phyloP scores from a whole-genome alignment of 1,284 basidiomycete genomes.

The Trichosporon sp. region DNA sequence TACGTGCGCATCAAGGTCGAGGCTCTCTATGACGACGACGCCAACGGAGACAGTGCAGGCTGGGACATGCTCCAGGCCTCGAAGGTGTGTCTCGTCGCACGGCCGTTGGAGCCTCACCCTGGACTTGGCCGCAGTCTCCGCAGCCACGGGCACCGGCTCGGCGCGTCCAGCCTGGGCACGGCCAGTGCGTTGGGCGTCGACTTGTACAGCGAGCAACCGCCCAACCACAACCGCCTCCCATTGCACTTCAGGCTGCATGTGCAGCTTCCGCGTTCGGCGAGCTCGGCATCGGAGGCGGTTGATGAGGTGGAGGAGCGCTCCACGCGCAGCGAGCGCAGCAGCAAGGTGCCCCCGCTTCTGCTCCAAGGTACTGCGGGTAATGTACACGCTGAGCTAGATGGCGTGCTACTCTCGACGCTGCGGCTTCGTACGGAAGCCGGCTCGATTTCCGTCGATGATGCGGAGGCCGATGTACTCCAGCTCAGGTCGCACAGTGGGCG shows the following conservation, averaged over 20 bases:
- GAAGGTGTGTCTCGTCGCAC: slow-evolving; percentile 15
- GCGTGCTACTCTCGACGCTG: slow-evolving; percentile 3
- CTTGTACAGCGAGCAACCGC: slow-evolving; percentile 5
- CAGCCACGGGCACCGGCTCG: not conserved
- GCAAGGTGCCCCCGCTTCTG: slow-evolving; percentile 6
- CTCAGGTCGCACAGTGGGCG: slow-evolving; percentile 3
- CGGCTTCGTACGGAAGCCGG: slow-evolving; percentile 5
- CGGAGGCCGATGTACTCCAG: slow-evolving; percentile 7
- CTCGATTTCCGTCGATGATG: slow-evolving; percentile 4
- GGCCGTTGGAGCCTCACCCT: not conserved
- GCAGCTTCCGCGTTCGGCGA: slow-evolving; percentile 3
- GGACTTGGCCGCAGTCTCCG: not conserved
- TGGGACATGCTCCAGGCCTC: slow-evolving; percentile 16
- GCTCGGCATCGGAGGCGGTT: not conserved
- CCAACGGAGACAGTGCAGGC: slow-evolving; percentile 8
- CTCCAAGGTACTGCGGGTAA: slow-evolving; percentile 2
- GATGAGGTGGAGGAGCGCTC: not conserved
- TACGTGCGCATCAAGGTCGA: slow-evolving; percentile 14
- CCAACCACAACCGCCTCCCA: not conserved
- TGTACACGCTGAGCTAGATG: slow-evolving; percentile 8
- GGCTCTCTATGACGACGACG: slow-evolving; percentile 7
- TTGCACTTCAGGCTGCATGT: slow-evolving; percentile 18
- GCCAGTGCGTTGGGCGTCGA: slow-evolving; percentile 9
- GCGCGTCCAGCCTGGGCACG: not conserved
- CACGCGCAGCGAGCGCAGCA: not conserved